phyloP scores from a whole-genome alignment of 2,329 filamentous ascomycete species.

The Ramichloridium luteum region DNA sequence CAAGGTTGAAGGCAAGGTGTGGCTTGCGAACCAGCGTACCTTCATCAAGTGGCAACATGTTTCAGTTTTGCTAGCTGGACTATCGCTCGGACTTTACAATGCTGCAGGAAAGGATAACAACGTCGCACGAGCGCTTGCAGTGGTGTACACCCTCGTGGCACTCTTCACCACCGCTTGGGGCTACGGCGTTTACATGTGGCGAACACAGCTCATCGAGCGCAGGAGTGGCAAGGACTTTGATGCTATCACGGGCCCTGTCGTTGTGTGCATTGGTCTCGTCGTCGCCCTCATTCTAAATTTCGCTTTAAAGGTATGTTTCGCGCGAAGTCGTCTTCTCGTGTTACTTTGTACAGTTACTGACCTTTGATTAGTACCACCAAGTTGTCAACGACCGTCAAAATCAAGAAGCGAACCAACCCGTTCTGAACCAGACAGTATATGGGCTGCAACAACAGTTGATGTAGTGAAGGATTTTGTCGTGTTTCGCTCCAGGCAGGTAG shows the following conservation, averaged over 20 bases:
- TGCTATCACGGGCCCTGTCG: slow-evolving; percentile 69
- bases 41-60: slow-evolving; percentile 99
- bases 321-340: too few relatives aligned
- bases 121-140: slow-evolving; percentile 66
- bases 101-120: slow-evolving; percentile 63
- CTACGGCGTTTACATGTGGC: slow-evolving; percentile 65
- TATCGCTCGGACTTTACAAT: slow-evolving; percentile 79
- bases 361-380: slow-evolving; percentile 1
- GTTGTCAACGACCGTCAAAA: not conserved
- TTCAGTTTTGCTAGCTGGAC: slow-evolving; percentile 67
- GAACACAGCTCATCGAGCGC: slow-evolving; percentile 67
- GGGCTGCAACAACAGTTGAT: not conserved
- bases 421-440: slow-evolving; percentile 1
- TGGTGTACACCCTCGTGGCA: slow-evolving; percentile 71
- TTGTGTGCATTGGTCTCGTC: slow-evolving; percentile 69
- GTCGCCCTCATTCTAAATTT: slow-evolving; percentile 77
- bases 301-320: slow-evolving; percentile 57
- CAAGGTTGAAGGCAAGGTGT: slow-evolving; percentile 93
- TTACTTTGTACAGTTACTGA: not conserved
- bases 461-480: too few relatives aligned
- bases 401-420: not conserved
- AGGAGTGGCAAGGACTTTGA: slow-evolving; percentile 90
- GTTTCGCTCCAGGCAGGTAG: too few relatives aligned
- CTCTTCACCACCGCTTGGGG: slow-evolving; percentile 80
- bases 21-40: slow-evolving; percentile 95